Evolutionary conservation across 2,329 filamentous ascomycete species (phyloP).

Genomic region (Pseudogymnoascus sp.): DNA sequence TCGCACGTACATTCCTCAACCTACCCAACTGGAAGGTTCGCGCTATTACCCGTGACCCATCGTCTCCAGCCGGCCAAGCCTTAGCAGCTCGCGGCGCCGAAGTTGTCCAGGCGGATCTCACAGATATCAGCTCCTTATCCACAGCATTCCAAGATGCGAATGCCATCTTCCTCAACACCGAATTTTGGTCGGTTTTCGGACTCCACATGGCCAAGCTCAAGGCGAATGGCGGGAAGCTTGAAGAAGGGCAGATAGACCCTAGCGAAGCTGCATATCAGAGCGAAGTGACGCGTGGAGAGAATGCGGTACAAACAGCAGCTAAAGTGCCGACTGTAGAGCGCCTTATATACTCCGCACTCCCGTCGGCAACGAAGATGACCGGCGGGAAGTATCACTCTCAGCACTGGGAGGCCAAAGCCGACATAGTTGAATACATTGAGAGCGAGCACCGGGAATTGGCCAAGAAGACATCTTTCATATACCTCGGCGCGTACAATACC

Average conservation of each 20-base stretch:
- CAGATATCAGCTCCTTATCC: constrained; percentile 18
- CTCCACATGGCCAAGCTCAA: background rate
- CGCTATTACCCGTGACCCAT: constrained; percentile 17
- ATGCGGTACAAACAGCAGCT: constrained; percentile 25
- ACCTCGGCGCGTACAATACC: constrained; percentile 19
- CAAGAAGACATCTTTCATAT: constrained; percentile 29
- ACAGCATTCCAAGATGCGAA: constrained; percentile 20
- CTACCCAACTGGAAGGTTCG: background rate
- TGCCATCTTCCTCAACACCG: constrained; percentile 25
- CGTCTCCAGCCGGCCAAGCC: constrained; percentile 14
- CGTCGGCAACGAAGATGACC: constrained; percentile 16
- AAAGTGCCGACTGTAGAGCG: constrained; percentile 26
- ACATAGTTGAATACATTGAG: constrained; percentile 26
- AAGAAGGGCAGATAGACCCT: background rate
- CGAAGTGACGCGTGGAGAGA: constrained; percentile 23
- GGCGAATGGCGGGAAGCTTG: background rate
- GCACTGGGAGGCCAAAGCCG: constrained; percentile 30
- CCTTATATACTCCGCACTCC: constrained; percentile 21
- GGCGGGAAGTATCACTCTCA: constrained; percentile 22
- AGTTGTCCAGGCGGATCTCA: constrained; percentile 23
- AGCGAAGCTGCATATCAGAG: constrained; percentile 16
- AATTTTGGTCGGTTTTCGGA: constrained; percentile 19
- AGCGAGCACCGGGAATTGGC: constrained; percentile 22
- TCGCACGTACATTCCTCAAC: constrained; percentile 33
- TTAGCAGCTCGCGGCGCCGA: constrained; percentile 20